Percentiles rank a stretch among this genome's conserved stretches.
These are phyloP conservation scores for Pestalotiopsis sp. DNA, from an alignment of 2,329 filamentous ascomycete genomes.

Conservation along the genomic window DNA sequence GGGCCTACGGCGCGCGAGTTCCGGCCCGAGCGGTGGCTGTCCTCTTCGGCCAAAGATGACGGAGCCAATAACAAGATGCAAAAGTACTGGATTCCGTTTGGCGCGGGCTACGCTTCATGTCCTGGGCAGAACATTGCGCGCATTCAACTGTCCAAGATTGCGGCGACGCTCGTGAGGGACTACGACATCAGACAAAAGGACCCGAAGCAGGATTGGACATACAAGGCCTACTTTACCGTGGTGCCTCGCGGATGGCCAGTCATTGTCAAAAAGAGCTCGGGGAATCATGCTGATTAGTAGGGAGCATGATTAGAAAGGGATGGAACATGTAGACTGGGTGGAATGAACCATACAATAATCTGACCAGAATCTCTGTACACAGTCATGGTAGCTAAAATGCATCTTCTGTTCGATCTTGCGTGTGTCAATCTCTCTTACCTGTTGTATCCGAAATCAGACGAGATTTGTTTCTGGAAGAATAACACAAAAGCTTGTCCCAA, in stretches of 20 bases:
- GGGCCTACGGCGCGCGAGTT: slow-evolving; percentile 6
- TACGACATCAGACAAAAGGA: slow-evolving; percentile 25
- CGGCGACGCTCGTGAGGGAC: slow-evolving; percentile 21
- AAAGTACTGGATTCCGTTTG: slow-evolving; percentile 14
- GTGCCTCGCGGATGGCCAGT: slow-evolving; percentile 27
- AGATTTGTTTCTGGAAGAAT: too few relatives aligned
- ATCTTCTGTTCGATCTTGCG: too few relatives aligned
- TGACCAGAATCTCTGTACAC: too few relatives aligned
- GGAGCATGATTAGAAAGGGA: not conserved
- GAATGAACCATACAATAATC: too few relatives aligned
- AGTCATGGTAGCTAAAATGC: too few relatives aligned
- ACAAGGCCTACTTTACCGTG: slow-evolving; percentile 26
- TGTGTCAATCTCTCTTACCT: too few relatives aligned
- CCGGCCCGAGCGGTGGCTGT: slow-evolving; percentile 4
- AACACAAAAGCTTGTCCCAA: too few relatives aligned
- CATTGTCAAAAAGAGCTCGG: slow-evolving; percentile 18
- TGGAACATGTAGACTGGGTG: too few relatives aligned
- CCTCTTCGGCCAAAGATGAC: not conserved
- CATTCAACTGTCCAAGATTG: slow-evolving; percentile 23
- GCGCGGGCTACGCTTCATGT: slow-evolving; percentile 20
- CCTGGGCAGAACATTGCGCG: slow-evolving; percentile 23
- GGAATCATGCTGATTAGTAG: not conserved
- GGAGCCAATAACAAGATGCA: not conserved
- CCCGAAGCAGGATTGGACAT: slow-evolving; percentile 25
- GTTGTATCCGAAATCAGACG: too few relatives aligned